Percentiles rank a stretch among this genome's conserved stretches.
Conservation (phyloP, 208 protist genomes). For the Naegleria fowleri region DNA sequence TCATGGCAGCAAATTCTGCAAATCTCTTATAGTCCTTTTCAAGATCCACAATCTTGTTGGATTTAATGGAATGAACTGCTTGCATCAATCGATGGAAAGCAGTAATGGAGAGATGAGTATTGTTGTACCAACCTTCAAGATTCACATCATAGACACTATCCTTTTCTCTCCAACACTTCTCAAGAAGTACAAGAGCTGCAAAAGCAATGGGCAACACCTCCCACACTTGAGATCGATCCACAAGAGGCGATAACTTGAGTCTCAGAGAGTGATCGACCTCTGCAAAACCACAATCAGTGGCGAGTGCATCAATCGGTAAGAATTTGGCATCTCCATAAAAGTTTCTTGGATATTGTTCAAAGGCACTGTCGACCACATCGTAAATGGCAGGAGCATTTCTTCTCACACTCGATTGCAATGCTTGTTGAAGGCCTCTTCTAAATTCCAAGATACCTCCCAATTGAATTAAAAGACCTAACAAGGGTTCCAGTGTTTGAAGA, state of each 20-base stretch:
- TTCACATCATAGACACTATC: not conserved
- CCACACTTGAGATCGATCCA: not conserved
- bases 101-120: slow-evolving; percentile 5
- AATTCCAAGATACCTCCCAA: slow-evolving; percentile 12
- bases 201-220: not conserved
- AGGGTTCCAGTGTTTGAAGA: not conserved
- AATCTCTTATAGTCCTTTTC: not conserved
- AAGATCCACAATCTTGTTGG: not conserved
- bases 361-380: not conserved
- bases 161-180: not conserved
- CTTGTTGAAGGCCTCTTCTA: not conserved
- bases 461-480: not conserved
- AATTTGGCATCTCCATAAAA: not conserved
- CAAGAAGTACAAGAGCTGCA: not conserved
- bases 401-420: not conserved
- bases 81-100: not conserved
- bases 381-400: slow-evolving; percentile 7
- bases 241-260: not conserved
- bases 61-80: not conserved
- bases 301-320: not conserved
- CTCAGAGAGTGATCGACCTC: not conserved
- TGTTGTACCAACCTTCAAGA: slow-evolving; percentile 22
- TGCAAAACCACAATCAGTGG: slow-evolving; percentile 10
- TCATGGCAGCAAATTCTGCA: not conserved
- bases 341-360: not conserved